Conservation (phyloP, 2,329 filamentous ascomycete genomes). For the Sporothrix protearum region DNA sequence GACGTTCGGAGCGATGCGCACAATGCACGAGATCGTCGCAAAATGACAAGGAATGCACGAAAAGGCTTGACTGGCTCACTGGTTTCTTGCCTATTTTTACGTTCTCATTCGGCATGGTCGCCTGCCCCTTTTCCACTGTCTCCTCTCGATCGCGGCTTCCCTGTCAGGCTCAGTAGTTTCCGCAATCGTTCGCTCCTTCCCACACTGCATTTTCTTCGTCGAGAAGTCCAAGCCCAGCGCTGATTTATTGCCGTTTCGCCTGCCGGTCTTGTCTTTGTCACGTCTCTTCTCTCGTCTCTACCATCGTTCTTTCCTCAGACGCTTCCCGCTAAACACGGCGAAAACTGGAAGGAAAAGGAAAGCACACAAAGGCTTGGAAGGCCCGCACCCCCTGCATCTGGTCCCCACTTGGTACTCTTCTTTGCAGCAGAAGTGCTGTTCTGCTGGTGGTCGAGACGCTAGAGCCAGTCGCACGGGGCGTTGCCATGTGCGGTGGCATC, state of each 20-base stretch:
- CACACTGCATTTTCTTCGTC: not conserved
- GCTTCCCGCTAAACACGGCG: not conserved
- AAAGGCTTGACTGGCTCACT: not conserved
- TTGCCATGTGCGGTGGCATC: constrained; percentile 14
- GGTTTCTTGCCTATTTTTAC: not conserved
- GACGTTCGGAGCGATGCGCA: too few species aligned
- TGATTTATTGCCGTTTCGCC: not conserved
- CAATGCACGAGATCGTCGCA: not conserved
- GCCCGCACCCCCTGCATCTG: constrained; percentile 18
- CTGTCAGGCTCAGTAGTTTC: not conserved
- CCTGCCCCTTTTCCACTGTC: not conserved
- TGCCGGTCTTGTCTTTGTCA: not conserved
- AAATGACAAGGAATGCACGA: not conserved
- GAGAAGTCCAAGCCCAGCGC: not conserved
- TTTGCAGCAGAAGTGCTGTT: not conserved
- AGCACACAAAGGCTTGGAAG: not conserved
- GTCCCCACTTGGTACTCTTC: constrained; percentile 16
- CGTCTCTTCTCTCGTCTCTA: not conserved
- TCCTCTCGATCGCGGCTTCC: not conserved
- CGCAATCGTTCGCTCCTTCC: not conserved
- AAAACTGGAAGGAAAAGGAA: not conserved
- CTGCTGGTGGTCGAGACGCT: not conserved
- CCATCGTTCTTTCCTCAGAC: not conserved
- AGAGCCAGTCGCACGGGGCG: constrained; percentile 17
- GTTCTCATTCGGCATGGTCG: not conserved